Conservation (phyloP, 441 rosid genomes). For the Gossypium laxum region DNA sequence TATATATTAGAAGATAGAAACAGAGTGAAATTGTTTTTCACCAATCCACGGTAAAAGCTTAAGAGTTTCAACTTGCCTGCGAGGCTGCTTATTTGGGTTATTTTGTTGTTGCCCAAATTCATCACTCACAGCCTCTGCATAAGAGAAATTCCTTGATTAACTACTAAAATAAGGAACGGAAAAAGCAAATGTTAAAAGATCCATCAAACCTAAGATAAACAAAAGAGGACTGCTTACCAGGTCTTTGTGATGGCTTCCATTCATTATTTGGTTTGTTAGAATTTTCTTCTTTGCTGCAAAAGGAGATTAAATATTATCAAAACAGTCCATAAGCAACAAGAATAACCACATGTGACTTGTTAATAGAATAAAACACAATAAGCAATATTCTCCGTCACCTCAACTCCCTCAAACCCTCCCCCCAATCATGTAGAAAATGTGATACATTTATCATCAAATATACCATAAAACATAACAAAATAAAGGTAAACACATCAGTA, state of each 20-base stretch:
- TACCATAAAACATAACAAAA: background rate
- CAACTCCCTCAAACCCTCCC: background rate
- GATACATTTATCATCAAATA: background rate
- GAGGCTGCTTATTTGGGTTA: conserved; percentile 55
- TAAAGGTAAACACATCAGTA: background rate
- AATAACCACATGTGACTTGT: background rate
- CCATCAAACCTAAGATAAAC: background rate
- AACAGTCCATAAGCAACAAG: background rate
- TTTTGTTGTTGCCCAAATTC: conserved; percentile 57
- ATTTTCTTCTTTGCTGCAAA: conserved; percentile 59
- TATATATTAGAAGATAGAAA: background rate
- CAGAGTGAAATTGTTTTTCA: background rate
- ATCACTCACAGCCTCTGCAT: conserved; percentile 43
- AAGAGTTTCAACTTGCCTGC: conserved; percentile 42
- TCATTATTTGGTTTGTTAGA: conserved; percentile 44
- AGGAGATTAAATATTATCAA: conserved; percentile 4
- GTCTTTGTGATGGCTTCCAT: conserved; percentile 44
- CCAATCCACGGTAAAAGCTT: background rate
- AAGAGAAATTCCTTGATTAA: conserved; percentile 8
- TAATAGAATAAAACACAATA: background rate
- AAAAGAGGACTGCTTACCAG: conserved; percentile 36
- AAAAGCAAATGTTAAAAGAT: background rate
- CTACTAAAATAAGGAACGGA: background rate
- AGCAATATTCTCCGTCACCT: background rate
- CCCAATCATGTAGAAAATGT: background rate